These are phyloP conservation scores for Gamsiella multidivaricata DNA, from an alignment of 192 early-diverging fungal species.

Conservation along the genomic window DNA sequence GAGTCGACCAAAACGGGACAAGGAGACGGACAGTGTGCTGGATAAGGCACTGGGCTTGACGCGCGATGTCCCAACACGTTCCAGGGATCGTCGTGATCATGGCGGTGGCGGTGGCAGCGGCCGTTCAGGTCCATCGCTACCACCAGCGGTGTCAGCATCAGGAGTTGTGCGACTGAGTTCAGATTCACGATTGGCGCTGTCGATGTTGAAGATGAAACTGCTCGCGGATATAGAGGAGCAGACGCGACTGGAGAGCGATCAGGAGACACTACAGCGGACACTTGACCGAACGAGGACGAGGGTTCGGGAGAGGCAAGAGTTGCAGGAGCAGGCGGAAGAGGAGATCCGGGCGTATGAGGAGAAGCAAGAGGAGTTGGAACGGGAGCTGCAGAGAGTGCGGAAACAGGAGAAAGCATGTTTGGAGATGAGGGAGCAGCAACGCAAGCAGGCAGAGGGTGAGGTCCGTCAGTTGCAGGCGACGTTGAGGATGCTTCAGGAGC, in stretches of 20 bases:
- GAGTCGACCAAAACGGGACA: conserved; percentile 10
- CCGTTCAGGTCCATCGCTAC: neutral
- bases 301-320: conserved; percentile 9
- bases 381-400: conserved; percentile 5
- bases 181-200: conserved; percentile 38
- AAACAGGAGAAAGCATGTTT: conserved; percentile 14
- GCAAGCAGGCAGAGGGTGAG: conserved; percentile 18
- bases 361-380: conserved; percentile 17
- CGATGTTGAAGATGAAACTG: conserved; percentile 32
- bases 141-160: neutral
- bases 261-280: conserved; percentile 5
- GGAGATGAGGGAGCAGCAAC: conserved; percentile 23
- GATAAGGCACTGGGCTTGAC: conserved; percentile 40
- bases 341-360: neutral
- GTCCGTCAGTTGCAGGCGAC: conserved; percentile 17
- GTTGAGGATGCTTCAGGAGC: conserved; percentile 6
- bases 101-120: neutral
- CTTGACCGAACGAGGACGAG: conserved; percentile 4
- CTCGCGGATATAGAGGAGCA: conserved; percentile 34
- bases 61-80: conserved; percentile 5
- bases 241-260: conserved; percentile 26
- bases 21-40: conserved; percentile 14
- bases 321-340: conserved; percentile 6
- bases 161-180: conserved; percentile 17
- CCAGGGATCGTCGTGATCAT: neutral